phyloP scores from a whole-genome alignment of 805 yeast species.

The Ogataea dorogensis region DNA sequence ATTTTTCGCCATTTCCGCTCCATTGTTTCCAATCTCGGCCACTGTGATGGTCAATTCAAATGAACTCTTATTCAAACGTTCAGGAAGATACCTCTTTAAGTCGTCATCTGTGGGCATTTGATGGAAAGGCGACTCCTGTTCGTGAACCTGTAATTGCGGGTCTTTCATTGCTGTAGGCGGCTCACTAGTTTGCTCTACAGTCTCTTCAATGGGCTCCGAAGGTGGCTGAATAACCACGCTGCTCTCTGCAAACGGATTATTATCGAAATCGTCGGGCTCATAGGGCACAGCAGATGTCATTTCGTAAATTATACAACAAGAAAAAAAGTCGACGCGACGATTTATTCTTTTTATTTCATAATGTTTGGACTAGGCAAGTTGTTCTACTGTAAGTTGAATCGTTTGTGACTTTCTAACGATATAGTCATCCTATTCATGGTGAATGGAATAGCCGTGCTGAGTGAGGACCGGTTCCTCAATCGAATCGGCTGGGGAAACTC shows the following conservation, averaged over 20 bases:
- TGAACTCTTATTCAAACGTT: constrained; percentile 40
- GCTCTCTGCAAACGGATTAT: constrained; percentile 60
- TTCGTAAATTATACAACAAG: constrained; percentile 1
- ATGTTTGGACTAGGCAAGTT: constrained; percentile 56
- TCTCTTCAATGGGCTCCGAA: background rate
- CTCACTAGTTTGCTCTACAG: constrained; percentile 1
- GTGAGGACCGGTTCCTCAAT: constrained; percentile 58
- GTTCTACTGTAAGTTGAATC: constrained; percentile 40
- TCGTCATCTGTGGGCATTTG: constrained; percentile 39
- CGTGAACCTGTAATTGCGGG: constrained; percentile 1
- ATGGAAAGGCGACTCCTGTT: constrained; percentile 23
- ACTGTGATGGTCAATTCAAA: constrained; percentile 54
- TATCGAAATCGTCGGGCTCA: constrained; percentile 53
- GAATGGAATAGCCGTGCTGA: constrained; percentile 57
- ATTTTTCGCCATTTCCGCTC: constrained; percentile 57
- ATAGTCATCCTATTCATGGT: constrained; percentile 48
- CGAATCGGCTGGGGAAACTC: constrained; percentile 41
- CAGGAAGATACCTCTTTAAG: constrained; percentile 48
- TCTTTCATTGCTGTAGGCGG: constrained; percentile 4
- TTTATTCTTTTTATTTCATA: constrained; percentile 2
- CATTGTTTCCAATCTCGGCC: constrained; percentile 66
- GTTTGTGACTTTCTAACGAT: constrained; percentile 14
- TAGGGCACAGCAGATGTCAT: constrained; percentile 40
- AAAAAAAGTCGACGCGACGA: constrained; percentile 9
- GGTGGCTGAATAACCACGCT: constrained; percentile 24